Base-by-base conservation (phyloP, 495 filamentous ascomycete species). In the Amniculicola lignicola region DNA sequence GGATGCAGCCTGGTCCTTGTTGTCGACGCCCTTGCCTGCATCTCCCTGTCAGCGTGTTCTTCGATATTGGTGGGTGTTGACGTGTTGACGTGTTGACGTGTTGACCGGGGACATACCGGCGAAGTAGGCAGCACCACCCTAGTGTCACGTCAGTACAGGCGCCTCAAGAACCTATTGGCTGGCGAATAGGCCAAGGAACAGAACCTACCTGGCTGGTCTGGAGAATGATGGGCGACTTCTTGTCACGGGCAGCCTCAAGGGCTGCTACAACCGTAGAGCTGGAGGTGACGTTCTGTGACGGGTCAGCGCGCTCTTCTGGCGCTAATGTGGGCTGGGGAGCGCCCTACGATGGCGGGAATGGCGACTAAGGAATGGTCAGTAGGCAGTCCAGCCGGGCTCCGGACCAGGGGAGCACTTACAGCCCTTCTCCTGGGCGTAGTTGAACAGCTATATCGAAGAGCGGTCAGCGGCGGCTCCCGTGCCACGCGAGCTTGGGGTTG, bases 191-290 rank as follows among this genome's bases (percentile, higher is more conserved):
- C 3, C 21, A 21, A 22, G 18, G n/a, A 19, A 22, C 18, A 21
- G 4, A n/a, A 4, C 38, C 11, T 19, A 41, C 38, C 29, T 48
- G 45, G 12, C 27, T 33, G 10, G 28, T 31, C 27, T 48, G 45
- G 15, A 48, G 18, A 15, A 48, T 48, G 45, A 48, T 48, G 9
- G 81, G 73, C 6, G 9, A 10, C 9, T 18, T 40, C 9, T 9
- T 19, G 69, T 97, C 93, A 56, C 89, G 82, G 53, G 93, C 93
- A 62, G 94, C 94, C 76, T 99, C 93, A 48, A 97, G 37, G 28
- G 57, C 57, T n/a, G 37, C 46, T 57, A 96, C 83, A 42, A 86
- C 89, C 43, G 90, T 95, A 58, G 87, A 93, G 45, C 86, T 91
- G 41, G 89, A 95, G 62, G 93, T 96, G n/a, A n/a, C n/a, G n/a